Conservation (phyloP, 2,329 filamentous ascomycete species). For the Diaporthe batatas region DNA sequence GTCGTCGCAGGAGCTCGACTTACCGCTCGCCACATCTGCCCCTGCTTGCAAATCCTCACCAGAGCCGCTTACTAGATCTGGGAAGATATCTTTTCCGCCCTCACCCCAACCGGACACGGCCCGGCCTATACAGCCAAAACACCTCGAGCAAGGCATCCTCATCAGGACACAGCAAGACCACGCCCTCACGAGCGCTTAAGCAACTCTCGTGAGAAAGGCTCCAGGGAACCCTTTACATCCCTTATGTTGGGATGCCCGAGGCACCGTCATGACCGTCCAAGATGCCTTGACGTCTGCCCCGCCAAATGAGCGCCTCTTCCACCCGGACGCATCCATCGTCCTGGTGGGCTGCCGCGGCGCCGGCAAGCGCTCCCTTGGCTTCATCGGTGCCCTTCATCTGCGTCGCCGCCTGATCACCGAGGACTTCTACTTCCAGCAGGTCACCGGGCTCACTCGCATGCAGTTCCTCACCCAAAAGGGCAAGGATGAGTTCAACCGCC, state of each 20-base stretch:
- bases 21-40: neutral
- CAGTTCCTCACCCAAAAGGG: slow-evolving; percentile 73
- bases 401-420: slow-evolving; percentile 76
- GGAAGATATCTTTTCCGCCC: slow-evolving; percentile 43
- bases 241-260: slow-evolving; percentile 30
- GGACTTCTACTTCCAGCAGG: slow-evolving; percentile 75
- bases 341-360: slow-evolving; percentile 79
- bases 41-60: slow-evolving; percentile 6
- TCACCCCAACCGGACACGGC: slow-evolving; percentile 1
- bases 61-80: neutral
- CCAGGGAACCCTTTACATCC: slow-evolving; percentile 5
- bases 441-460: slow-evolving; percentile 71
- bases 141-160: neutral
- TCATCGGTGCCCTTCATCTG: slow-evolving; percentile 78
- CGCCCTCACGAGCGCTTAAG: neutral
- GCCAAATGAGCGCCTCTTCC: slow-evolving; percentile 61
- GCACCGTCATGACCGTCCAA: slow-evolving; percentile 48
- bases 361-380: slow-evolving; percentile 79
- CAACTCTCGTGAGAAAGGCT: neutral
- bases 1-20: neutral
- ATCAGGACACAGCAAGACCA: neutral
- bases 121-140: neutral
- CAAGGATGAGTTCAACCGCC: slow-evolving; percentile 70
- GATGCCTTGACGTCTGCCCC: slow-evolving; percentile 47
- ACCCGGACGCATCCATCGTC: slow-evolving; percentile 75